A percentile compares a stretch with the other conserved stretches of the same genome.
These are phyloP conservation scores for Inga laurina DNA, from an alignment of 306 rosid genomes.

Conservation along the genomic window DNA sequence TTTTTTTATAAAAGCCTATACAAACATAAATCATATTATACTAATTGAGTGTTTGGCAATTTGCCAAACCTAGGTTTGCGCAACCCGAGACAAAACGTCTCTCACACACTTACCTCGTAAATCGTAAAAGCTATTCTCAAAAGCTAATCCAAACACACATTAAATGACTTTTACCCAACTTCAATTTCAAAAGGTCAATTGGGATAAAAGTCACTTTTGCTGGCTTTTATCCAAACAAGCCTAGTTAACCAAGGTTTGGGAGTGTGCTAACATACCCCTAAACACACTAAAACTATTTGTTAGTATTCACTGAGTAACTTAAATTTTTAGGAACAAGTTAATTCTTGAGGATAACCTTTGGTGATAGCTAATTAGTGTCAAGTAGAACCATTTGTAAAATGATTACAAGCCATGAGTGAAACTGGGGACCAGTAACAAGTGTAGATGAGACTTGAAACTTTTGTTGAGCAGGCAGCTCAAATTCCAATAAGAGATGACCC, in stretches of 20 bases:
- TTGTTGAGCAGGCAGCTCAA: slow-evolving; percentile 71
- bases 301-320: not conserved
- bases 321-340: not conserved
- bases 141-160: too few relatives aligned
- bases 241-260: not conserved
- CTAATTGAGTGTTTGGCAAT: too few relatives aligned
- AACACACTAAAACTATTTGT: not conserved
- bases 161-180: too few relatives aligned
- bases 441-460: not conserved
- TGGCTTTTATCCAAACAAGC: too few relatives aligned
- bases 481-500: slow-evolving; percentile 83
- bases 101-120: too few relatives aligned
- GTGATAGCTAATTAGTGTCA: not conserved
- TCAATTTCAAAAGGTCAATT: too few relatives aligned
- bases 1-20: too few relatives aligned
- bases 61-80: too few relatives aligned
- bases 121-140: too few relatives aligned
- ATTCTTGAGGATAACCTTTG: not conserved
- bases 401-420: not conserved
- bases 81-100: too few relatives aligned
- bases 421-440: not conserved
- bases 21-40: too few relatives aligned
- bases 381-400: not conserved
- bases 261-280: not conserved
- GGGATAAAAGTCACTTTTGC: too few relatives aligned